A percentile compares a stretch with the other conserved stretches of the same genome.
Conservation (phyloP, 75 land plant genomes). For the Larix kaempferi region DNA sequence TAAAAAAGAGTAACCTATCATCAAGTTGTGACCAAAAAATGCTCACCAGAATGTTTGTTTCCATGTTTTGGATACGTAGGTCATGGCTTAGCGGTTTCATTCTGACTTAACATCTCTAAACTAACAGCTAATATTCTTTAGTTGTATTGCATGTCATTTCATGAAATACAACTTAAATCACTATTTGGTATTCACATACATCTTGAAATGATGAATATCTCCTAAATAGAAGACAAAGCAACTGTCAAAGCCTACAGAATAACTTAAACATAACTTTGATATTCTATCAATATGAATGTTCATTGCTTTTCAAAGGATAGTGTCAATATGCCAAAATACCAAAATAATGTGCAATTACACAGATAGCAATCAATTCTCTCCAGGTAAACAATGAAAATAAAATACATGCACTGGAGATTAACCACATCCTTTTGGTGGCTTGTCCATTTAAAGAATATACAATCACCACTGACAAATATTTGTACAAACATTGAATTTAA, state of each 20-base stretch:
- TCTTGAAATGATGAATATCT: background rate
- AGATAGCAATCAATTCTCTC: background rate
- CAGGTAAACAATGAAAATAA: constrained; percentile 1
- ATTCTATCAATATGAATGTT: constrained; percentile 2
- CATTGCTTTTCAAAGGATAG: background rate
- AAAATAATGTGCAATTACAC: background rate
- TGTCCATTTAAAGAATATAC: background rate
- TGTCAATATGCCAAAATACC: background rate
- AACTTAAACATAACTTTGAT: background rate
- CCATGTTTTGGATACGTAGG: no score
- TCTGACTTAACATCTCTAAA: no score
- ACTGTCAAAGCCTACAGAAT: background rate
- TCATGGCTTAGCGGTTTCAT: no score
- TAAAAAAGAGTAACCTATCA: no score
- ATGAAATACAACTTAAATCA: no score
- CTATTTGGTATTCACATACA: background rate
- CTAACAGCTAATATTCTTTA: no score
- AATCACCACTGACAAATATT: background rate
- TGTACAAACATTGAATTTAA: background rate
- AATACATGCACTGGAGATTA: constrained; percentile 3
- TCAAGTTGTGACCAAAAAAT: no score
- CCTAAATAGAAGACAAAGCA: background rate
- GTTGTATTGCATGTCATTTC: no score
- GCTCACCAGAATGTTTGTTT: no score
- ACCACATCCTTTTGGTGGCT: background rate